A percentile compares a stretch with the other conserved stretches of the same genome.
Evolutionary conservation across 202 grass and related monocot genomes (phyloP).

Genomic region (Setaria italica): DNA sequence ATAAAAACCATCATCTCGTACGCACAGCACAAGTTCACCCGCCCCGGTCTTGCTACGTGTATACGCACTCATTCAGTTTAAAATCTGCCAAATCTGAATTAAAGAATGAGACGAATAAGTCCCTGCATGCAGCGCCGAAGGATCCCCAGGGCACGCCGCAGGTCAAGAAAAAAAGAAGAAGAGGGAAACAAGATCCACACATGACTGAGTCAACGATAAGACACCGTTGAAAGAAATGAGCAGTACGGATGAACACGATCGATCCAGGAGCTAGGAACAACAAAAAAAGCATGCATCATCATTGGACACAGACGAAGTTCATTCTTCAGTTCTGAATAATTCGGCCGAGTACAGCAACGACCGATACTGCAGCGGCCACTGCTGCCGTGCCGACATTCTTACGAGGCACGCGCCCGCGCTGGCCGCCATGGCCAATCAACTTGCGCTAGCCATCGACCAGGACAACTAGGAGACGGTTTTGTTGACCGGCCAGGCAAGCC

Average conservation of each 20-base stretch:
- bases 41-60: background rate
- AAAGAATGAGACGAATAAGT: no score
- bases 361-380: background rate
- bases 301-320: no score
- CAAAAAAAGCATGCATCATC: no score
- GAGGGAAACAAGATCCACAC: no score
- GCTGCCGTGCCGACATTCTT: background rate
- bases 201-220: background rate
- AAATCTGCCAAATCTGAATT: no score
- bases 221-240: no score
- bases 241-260: no score
- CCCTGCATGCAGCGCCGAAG: no score
- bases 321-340: background rate
- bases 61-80: background rate
- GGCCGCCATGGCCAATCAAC: background rate
- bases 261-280: no score
- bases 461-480: background rate
- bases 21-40: background rate
- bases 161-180: no score
- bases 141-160: no score
- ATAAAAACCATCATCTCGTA: background rate
- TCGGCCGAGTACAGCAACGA: no score
- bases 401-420: background rate
- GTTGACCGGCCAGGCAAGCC: slow-evolving; percentile 1
- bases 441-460: background rate